Evolutionary conservation across 768 basidiomycete species (phyloP).

Genomic region (Tubosaeta brunneosetosa): DNA sequence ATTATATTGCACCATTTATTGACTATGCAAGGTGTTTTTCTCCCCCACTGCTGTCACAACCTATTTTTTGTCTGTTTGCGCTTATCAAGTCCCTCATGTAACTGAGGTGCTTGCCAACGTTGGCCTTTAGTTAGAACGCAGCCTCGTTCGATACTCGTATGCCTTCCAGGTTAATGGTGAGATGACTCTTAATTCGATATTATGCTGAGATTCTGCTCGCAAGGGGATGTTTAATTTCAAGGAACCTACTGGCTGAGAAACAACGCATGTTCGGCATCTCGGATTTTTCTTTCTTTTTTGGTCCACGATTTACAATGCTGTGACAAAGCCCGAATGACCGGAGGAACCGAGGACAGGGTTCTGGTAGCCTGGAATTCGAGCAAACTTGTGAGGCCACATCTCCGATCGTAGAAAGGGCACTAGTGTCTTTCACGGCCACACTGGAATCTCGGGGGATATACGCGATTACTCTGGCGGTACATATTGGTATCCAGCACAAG

Average conservation of each 20-base stretch:
- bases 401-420: constrained; percentile 1
- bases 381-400: constrained; percentile 5
- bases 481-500: background rate
- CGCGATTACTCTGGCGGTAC: constrained; percentile 1
- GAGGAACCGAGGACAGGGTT: background rate
- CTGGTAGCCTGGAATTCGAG: constrained; percentile 9
- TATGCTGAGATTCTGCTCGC: constrained; percentile 21
- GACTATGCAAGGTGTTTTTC: constrained; percentile 2
- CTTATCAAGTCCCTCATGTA: constrained; percentile 10
- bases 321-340: background rate
- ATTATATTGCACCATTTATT: background rate
- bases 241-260: background rate
- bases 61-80: constrained; percentile 2
- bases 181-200: constrained; percentile 8
- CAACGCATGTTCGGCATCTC: background rate
- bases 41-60: constrained; percentile 12
- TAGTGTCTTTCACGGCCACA: constrained; percentile 1
- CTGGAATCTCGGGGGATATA: constrained; percentile 1
- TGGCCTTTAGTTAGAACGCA: constrained; percentile 11
- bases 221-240: background rate
- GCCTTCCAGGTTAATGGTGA: constrained; percentile 7
- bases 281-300: background rate
- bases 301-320: background rate
- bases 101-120: constrained; percentile 1
- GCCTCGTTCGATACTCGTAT: constrained; percentile 6